A percentile compares a stretch with the other conserved stretches of the same genome.
phyloP scores from a whole-genome alignment of 2,329 filamentous ascomycete species.

The Aspergillus ochraceus region DNA sequence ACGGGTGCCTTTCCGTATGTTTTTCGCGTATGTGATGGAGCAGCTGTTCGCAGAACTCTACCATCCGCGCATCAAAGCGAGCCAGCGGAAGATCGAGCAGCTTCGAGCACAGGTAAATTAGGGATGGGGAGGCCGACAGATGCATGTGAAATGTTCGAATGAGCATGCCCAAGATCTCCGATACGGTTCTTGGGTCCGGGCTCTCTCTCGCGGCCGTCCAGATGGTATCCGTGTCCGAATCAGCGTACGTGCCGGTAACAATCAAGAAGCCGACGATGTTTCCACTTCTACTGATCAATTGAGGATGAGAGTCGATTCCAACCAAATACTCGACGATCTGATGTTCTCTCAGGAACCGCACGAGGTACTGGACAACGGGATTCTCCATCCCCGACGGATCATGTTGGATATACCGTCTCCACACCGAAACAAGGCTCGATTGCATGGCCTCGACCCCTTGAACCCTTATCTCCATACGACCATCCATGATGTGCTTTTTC shows the following conservation, averaged over 20 bases:
- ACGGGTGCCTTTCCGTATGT: conserved; percentile 31
- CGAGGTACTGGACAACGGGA: conserved; percentile 65
- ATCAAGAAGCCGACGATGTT: conserved; percentile 88
- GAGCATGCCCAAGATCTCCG: conserved; percentile 73
- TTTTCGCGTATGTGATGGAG: conserved; percentile 53
- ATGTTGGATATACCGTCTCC: conserved; percentile 56
- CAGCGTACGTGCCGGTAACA: conserved; percentile 71
- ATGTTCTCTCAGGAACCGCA: conserved; percentile 67
- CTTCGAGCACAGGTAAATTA: conserved; percentile 71
- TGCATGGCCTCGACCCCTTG: conserved; percentile 76
- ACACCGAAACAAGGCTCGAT: conserved; percentile 66
- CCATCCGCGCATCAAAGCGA: conserved; percentile 61
- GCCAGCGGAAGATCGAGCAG: conserved; percentile 64
- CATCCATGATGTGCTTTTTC: conserved; percentile 73
- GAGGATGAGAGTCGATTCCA: conserved; percentile 86
- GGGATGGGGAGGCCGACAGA: conserved; percentile 39
- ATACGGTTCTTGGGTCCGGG: conserved; percentile 80
- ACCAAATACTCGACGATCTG: conserved; percentile 83
- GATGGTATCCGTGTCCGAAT: conserved; percentile 72
- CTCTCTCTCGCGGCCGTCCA: conserved; percentile 81
- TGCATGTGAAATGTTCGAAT: conserved; percentile 49
- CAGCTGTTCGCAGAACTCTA: conserved; percentile 61
- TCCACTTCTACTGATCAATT: conserved; percentile 75
- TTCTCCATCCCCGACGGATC: conserved; percentile 44
- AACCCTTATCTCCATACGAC: conserved; percentile 88